Evolutionary conservation across 208 protist genomes (phyloP).

Genomic region (Sergeia podlipaevii): DNA sequence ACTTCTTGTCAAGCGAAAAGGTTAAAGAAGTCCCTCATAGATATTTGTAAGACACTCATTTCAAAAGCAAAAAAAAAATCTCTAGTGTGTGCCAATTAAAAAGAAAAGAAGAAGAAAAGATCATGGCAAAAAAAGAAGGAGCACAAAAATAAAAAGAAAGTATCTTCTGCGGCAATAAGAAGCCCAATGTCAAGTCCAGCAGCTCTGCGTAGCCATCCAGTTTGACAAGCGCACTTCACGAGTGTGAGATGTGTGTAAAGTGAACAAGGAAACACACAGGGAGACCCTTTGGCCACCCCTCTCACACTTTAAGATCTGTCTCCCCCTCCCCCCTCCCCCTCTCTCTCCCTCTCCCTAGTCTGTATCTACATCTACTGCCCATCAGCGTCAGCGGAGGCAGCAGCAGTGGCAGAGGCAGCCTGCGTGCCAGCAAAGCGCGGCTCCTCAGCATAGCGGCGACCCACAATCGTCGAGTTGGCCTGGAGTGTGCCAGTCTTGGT

Average conservation of each 20-base stretch:
- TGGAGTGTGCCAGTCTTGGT: constrained; percentile 54
- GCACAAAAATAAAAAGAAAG: neutral
- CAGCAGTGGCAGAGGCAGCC: neutral
- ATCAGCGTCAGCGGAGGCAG: neutral
- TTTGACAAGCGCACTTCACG: too few relatives aligned
- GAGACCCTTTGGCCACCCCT: neutral
- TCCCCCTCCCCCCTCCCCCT: neutral
- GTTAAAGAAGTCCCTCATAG: too few relatives aligned
- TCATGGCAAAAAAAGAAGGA: neutral
- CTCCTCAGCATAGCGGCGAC: constrained; percentile 47
- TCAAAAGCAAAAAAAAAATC: neutral
- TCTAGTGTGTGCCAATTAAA: neutral
- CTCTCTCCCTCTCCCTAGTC: neutral
- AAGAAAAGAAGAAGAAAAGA: too few relatives aligned
- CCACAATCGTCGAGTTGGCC: constrained; percentile 63
- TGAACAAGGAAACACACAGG: too few relatives aligned
- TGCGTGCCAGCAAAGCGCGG: constrained; percentile 46
- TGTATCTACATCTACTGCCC: neutral
- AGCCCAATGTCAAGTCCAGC: too few relatives aligned
- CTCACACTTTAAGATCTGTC: neutral
- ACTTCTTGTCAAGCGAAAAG: too few relatives aligned
- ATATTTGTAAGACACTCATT: too few relatives aligned
- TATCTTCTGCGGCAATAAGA: neutral
- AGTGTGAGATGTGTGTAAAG: too few relatives aligned
- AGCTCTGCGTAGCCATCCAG: too few relatives aligned